phyloP scores from a whole-genome alignment of 805 yeast genomes.

The Suhomyces kilbournensis region DNA sequence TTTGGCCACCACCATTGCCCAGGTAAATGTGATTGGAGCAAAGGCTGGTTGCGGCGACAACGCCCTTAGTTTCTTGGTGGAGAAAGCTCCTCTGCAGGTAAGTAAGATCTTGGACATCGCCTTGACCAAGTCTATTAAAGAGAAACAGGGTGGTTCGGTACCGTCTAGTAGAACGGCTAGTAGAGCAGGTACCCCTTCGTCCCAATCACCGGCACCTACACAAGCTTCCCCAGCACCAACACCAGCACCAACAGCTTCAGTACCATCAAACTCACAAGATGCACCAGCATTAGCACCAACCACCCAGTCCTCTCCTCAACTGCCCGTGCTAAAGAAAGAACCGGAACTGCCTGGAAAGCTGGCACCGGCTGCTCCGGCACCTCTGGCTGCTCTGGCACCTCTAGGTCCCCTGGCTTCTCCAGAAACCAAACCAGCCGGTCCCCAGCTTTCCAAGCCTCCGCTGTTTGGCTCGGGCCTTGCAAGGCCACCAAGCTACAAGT shows the following conservation, averaged over 20 bases:
- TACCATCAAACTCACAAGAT: background rate
- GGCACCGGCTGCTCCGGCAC: background rate
- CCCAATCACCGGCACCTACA: background rate
- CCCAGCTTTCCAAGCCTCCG: slow-evolving; percentile 18
- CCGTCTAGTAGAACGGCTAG: slow-evolving; percentile 13
- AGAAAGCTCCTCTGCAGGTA: slow-evolving; percentile 76
- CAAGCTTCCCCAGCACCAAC: background rate
- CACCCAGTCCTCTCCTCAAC: background rate
- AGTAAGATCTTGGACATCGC: slow-evolving; percentile 79
- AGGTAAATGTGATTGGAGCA: slow-evolving; percentile 83
- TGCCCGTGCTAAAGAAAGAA: background rate
- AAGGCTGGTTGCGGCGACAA: slow-evolving; percentile 77
- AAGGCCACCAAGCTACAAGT: slow-evolving; percentile 24
- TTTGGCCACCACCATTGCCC: slow-evolving; percentile 88
- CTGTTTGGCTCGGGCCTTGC: slow-evolving; percentile 18
- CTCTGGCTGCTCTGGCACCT: background rate
- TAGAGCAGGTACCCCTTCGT: slow-evolving; percentile 12
- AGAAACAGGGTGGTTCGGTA: slow-evolving; percentile 29
- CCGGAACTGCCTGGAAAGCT: background rate
- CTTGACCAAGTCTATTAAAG: slow-evolving; percentile 68
- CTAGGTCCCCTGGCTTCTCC: background rate
- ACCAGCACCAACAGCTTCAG: background rate
- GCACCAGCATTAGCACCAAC: background rate
- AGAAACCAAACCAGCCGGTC: background rate
- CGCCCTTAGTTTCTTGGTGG: slow-evolving; percentile 73